These are phyloP conservation scores for Podila verticillata DNA, from an alignment of 192 early-diverging fungal genomes.

Conservation along the genomic window DNA sequence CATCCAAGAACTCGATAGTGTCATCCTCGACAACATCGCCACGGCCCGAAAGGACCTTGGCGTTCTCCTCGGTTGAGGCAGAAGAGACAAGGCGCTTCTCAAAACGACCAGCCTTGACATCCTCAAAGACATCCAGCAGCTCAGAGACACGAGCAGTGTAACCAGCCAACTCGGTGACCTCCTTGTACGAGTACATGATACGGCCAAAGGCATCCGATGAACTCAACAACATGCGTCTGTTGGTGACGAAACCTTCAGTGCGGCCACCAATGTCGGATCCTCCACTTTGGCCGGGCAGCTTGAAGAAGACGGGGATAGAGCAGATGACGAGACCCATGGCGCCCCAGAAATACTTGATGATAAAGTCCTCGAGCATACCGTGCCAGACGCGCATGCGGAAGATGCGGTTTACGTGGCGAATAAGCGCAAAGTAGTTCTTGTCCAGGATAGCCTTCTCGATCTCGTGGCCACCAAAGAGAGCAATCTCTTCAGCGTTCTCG, in stretches of 20 bases:
- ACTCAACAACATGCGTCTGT: conserved; percentile 78
- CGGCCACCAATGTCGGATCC: conserved; percentile 54
- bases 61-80: conserved; percentile 62
- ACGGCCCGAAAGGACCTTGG: conserved; percentile 66
- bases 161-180: conserved; percentile 94
- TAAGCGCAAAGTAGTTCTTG: conserved; percentile 78
- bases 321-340: conserved; percentile 89
- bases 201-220: conserved; percentile 84
- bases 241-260: conserved; percentile 81
- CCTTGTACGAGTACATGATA: conserved; percentile 94
- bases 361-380: conserved; percentile 96
- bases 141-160: conserved; percentile 91
- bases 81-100: conserved; percentile 75
- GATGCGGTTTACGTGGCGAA: conserved; percentile 88
- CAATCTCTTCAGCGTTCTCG: conserved; percentile 96
- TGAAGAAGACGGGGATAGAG: conserved; percentile 86
- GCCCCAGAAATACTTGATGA: conserved; percentile 99
- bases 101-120: conserved; percentile 83
- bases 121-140: conserved; percentile 87
- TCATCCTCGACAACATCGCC: conserved; percentile 77
- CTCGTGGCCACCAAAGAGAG: conserved; percentile 86
- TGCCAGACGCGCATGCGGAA: conserved; percentile 89
- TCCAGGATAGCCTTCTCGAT: conserved; percentile 88
- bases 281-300: conserved; percentile 49
- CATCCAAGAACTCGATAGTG: conserved; percentile 88